Conservation (phyloP, 306 rosid species). For the Hippophae gyantsensis region DNA sequence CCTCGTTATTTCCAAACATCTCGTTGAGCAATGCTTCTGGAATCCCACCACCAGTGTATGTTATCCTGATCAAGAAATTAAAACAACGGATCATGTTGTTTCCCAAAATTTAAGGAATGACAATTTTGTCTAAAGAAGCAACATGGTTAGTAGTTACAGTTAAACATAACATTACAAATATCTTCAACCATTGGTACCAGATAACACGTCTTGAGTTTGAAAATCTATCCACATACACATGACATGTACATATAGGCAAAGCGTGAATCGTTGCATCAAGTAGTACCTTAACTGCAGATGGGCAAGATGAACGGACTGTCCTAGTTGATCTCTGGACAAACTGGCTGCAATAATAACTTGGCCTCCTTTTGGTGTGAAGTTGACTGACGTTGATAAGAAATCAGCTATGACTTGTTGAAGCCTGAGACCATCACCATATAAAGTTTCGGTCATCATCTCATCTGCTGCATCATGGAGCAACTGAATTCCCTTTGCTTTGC, state of each 20-base stretch:
- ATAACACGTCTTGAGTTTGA: background rate
- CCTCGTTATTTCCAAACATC: constrained; percentile 59
- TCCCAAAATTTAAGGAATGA: background rate
- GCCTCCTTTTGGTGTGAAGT: constrained; percentile 54
- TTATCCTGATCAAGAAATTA: constrained; percentile 39
- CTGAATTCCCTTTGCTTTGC: constrained; percentile 42
- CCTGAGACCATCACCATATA: constrained; percentile 75
- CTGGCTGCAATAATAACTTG: constrained; percentile 49
- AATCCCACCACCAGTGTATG: constrained; percentile 63
- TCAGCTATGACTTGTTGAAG: constrained; percentile 85
- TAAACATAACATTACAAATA: no score
- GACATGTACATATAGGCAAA: background rate
- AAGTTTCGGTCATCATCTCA: constrained; percentile 37
- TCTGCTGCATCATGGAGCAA: constrained; percentile 59
- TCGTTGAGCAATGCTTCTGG: constrained; percentile 65
- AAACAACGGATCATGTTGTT: background rate
- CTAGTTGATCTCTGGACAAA: constrained; percentile 61
- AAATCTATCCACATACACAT: background rate
- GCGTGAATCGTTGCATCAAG: background rate
- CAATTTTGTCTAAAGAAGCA: no score
- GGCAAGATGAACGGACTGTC: constrained; percentile 74
- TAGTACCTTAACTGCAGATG: constrained; percentile 69
- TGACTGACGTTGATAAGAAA: constrained; percentile 55
- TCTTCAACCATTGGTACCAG: no score
- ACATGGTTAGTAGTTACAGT: no score